Conservation (phyloP, 805 yeast genomes). For the Candida manassasensis region DNA sequence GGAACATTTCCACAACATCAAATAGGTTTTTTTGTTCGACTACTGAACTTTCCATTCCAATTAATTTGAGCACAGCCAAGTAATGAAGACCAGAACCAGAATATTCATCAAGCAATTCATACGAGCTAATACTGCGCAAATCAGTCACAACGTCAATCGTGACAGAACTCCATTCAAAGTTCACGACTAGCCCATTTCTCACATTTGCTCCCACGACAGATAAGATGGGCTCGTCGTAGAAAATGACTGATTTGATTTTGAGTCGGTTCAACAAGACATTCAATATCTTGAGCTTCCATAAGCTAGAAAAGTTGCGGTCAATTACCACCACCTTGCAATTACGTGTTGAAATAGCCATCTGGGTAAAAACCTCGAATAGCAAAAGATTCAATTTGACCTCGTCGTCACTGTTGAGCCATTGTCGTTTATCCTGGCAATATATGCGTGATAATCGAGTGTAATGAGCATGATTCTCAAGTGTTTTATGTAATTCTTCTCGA, state of each 20-base stretch:
- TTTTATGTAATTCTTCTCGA: slow-evolving; percentile 4
- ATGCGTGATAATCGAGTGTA: slow-evolving; percentile 3
- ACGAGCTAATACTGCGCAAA: slow-evolving; percentile 15
- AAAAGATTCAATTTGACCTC: slow-evolving; percentile 9
- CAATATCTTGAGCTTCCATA: slow-evolving; percentile 14
- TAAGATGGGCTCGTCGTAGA: slow-evolving; percentile 16
- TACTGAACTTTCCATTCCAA: not conserved
- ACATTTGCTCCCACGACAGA: slow-evolving; percentile 17
- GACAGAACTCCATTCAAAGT: slow-evolving; percentile 24
- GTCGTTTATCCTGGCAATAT: slow-evolving; percentile 1
- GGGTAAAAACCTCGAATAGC: slow-evolving; percentile 12
- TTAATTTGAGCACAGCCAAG: not conserved
- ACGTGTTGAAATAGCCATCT: slow-evolving; percentile 15
- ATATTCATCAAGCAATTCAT: slow-evolving; percentile 2
- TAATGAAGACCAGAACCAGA: not conserved
- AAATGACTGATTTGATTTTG: slow-evolving; percentile 20
- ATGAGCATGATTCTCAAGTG: not conserved
- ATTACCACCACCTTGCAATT: slow-evolving; percentile 20
- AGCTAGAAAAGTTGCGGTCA: slow-evolving; percentile 11
- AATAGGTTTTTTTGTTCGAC: slow-evolving; percentile 6
- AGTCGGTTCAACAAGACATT: slow-evolving; percentile 18
- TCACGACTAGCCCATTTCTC: slow-evolving; percentile 23
- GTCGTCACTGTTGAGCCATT: slow-evolving; percentile 6
- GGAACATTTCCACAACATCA: slow-evolving; percentile 11
- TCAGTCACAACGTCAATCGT: slow-evolving; percentile 19